Evolutionary conservation across 495 filamentous ascomycete genomes (phyloP), one percentile per base, ranked within the genome.

Genomic region (Rostrohypoxylon terebratum): DNA sequence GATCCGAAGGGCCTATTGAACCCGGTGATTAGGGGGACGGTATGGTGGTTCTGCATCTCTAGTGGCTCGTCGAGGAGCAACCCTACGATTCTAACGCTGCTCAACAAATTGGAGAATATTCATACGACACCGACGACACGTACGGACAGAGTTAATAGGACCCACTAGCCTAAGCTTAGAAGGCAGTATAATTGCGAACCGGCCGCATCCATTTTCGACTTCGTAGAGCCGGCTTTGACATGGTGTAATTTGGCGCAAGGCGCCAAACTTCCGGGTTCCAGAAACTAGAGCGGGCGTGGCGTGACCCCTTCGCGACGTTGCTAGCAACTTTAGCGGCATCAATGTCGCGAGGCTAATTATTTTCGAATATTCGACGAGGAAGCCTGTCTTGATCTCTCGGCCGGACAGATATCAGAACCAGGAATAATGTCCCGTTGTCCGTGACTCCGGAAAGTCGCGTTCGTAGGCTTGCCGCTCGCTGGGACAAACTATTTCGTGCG

Each of bases 221-320:
- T 67, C 38, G 40, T 70, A 63, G 66, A 42, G 34, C 71, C 71
- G 71, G 34, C n/a, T 61, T 55, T 38, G 66, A 57, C 57, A 69
- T 65, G 69, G 31, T 57, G 63, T 61, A 63, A 68, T 67, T 51
- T 63, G 63, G 44, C 25, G 16, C 47, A 45, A 33, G 31, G 59
- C 58, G 66, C 65, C 66, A 66, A 69, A 69, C 66, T 70, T 58
- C 71, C 71, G 66, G 66, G 63, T 69, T 59, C 48, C 33, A 48
- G 34, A 36, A 59, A 31, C 66, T 70, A 66, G 45, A 47, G 28
- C 51, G 63, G 25, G 21, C 57, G 20, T 42, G 71, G 38, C n/a
- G n/a, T n/a, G n/a, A 50, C 21, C 60, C 25, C 44, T 57, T 73
- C 60, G 18, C 44, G 57, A 42, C 20, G 36, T 61, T 48, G 61